Evolutionary conservation across 2,329 filamentous ascomycete genomes (phyloP).

Genomic region (Botrytis aclada): DNA sequence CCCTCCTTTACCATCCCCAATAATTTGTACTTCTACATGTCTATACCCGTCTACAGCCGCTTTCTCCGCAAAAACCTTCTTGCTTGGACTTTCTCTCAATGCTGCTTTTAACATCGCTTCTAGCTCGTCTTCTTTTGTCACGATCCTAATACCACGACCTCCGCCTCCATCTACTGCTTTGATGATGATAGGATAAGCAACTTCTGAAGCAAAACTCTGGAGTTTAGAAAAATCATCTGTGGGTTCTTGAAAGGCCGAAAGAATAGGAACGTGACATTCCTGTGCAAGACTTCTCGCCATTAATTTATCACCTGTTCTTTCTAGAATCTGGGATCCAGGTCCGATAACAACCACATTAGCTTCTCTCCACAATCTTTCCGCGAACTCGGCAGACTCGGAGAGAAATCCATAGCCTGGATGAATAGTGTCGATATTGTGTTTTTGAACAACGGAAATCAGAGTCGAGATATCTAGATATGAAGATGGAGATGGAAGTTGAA

Average conservation of each 20-base stretch:
- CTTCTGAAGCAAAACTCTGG: slow-evolving; percentile 42
- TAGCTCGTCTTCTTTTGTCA: slow-evolving; percentile 49
- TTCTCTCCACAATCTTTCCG: slow-evolving; percentile 62
- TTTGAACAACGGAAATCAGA: slow-evolving; percentile 47
- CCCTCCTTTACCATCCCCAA: slow-evolving; percentile 50
- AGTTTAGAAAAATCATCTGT: slow-evolving; percentile 62
- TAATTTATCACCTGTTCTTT: slow-evolving; percentile 45
- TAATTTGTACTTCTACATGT: slow-evolving; percentile 51
- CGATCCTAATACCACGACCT: slow-evolving; percentile 61
- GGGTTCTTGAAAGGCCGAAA: slow-evolving; percentile 65
- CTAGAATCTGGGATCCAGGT: slow-evolving; percentile 46
- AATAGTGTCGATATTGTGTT: slow-evolving; percentile 58
- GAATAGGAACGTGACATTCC: slow-evolving; percentile 63
- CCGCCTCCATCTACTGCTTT: slow-evolving; percentile 63
- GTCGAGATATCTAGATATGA: slow-evolving; percentile 52
- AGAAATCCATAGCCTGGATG: slow-evolving; percentile 72
- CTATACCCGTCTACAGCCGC: slow-evolving; percentile 58
- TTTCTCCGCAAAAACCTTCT: slow-evolving; percentile 55
- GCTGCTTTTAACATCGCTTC: slow-evolving; percentile 52
- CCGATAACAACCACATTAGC: slow-evolving; percentile 69
- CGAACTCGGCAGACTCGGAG: slow-evolving; percentile 68
- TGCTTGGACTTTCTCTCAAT: slow-evolving; percentile 59
- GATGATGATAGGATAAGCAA: slow-evolving; percentile 49
- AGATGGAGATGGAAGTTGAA: slow-evolving; percentile 49
- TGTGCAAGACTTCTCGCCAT: slow-evolving; percentile 62